Evolutionary conservation across 108 stramenopile genomes (phyloP), one percentile per base, ranked within the genome.

Genomic region (Parmales sp.): DNA sequence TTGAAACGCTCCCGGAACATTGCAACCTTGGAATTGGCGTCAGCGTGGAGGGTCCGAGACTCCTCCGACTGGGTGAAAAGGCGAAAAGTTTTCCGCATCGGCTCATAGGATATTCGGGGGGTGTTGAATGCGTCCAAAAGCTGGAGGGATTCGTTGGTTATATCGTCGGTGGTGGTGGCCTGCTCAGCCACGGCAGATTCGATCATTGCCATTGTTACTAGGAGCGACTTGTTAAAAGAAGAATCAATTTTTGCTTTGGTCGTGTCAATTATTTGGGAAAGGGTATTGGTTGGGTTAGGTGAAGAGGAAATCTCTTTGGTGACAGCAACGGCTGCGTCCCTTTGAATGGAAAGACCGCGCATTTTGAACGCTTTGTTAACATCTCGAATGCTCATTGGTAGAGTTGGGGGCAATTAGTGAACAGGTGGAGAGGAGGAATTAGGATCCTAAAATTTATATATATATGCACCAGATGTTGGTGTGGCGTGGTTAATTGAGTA

Each of bases 1-100:
- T 76, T 68, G 69, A 84, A 91, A 29, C 90, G 69, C 66, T 89
- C 88, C 8, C 73, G 64, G 70, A 89, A 82, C 88, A 86, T 88
- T 28, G 82, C 70, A 2, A 79, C 68, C 83, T 80, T 25, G 16
- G 43, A 44, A 16, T 44, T 34, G 18, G 50, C 50, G 20, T 51
- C 50, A 7, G 20, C 50, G 50, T 51, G 19, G 19, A 51, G 50
- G 19, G 16, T n/a, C 7, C 50, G 50, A 18, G n/a, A 22, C n/a
- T 51, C 50, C 50, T 18, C 50, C 18, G 7, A 7, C 7, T 51
- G 20, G 50, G 18, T 9, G 50, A 51, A 19, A 48, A 78, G 73
- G 36, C 43, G 44, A 60, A 83, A 83, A 34, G 77, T 76, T 25
- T 77, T 73, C 4, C 85, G 39, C 69, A 79, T 69, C 0, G 76